A percentile compares a stretch with the other conserved stretches of the same genome.
Evolutionary conservation across 2,329 filamentous ascomycete species (phyloP).

Genomic region (Diaporthe sp.): DNA sequence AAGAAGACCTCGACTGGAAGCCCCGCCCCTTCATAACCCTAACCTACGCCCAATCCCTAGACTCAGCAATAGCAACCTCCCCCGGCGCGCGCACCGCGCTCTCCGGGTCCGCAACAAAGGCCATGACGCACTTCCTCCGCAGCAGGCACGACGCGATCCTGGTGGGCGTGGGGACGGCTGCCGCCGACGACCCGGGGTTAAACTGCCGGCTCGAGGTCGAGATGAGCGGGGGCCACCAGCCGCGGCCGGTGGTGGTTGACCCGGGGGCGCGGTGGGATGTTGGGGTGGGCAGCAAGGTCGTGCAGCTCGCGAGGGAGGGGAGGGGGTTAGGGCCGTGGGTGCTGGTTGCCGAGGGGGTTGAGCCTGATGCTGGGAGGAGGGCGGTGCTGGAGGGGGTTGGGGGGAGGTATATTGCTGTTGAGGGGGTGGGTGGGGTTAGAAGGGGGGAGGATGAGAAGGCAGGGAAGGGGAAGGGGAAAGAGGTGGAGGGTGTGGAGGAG

Average conservation of each 20-base stretch:
- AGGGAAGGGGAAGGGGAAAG: constrained; percentile 10
- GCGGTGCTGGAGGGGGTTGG: constrained; percentile 61
- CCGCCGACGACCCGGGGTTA: constrained; percentile 86
- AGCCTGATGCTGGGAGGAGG: constrained; percentile 56
- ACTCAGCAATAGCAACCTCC: constrained; percentile 80
- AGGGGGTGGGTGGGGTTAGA: constrained; percentile 47
- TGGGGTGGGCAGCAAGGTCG: constrained; percentile 70
- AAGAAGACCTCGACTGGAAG: constrained; percentile 21
- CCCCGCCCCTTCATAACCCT: constrained; percentile 75
- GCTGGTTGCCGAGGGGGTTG: constrained; percentile 63
- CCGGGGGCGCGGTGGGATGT: constrained; percentile 81
- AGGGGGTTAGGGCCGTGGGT: constrained; percentile 81
- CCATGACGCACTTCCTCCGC: constrained; percentile 94
- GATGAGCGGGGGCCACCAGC: constrained; percentile 68
- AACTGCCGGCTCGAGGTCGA: constrained; percentile 81
- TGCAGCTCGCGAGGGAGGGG: constrained; percentile 73
- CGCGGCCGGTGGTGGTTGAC: constrained; percentile 86
- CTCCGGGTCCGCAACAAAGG: constrained; percentile 85
- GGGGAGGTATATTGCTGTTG: constrained; percentile 64
- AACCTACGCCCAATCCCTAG: constrained; percentile 92
- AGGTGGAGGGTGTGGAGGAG: constrained; percentile 39
- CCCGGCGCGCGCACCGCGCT: constrained; percentile 86
- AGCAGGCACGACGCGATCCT: constrained; percentile 86
- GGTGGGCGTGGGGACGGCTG: constrained; percentile 85
- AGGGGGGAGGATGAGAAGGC: constrained; percentile 50